phyloP scores from a whole-genome alignment of 2,329 filamentous ascomycete species.

The Fusarium hostae region DNA sequence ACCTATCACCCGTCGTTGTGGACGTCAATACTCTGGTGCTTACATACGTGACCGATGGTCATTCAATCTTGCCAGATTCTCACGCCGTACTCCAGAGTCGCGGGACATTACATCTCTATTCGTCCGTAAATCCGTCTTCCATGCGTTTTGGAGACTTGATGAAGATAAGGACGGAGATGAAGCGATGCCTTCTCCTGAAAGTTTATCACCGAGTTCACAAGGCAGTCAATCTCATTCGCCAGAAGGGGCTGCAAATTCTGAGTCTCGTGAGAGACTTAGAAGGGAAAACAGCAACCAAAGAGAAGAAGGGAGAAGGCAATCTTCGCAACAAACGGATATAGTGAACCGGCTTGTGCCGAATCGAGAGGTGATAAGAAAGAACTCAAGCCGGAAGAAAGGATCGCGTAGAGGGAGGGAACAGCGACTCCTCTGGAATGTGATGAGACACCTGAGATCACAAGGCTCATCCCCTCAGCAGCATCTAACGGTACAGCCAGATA shows the following conservation, averaged over 20 bases:
- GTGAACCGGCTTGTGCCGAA: neutral
- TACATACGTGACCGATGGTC: neutral
- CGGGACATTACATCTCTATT: slow-evolving; percentile 6
- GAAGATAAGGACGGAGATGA: neutral
- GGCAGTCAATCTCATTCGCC: neutral
- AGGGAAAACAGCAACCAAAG: neutral
- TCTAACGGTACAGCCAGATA: neutral
- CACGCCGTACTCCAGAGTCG: neutral
- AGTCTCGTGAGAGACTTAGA: neutral
- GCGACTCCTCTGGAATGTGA: neutral
- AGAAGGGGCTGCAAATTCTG: neutral
- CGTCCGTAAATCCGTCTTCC: slow-evolving; percentile 10
- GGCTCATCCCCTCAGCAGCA: neutral
- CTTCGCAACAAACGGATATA: neutral
- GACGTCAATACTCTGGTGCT: slow-evolving; percentile 3
- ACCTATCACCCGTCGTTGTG: neutral
- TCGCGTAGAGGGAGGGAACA: neutral
- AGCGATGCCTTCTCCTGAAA: neutral
- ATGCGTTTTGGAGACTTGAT: slow-evolving; percentile 2
- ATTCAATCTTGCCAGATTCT: neutral
- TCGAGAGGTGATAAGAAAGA: neutral
- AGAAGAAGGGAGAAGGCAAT: neutral
- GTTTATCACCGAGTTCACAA: neutral
- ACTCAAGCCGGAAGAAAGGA: neutral
- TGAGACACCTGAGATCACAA: neutral